Evolutionary conservation across 768 basidiomycete species (phyloP).

Genomic region (Mycena chlorophos): DNA sequence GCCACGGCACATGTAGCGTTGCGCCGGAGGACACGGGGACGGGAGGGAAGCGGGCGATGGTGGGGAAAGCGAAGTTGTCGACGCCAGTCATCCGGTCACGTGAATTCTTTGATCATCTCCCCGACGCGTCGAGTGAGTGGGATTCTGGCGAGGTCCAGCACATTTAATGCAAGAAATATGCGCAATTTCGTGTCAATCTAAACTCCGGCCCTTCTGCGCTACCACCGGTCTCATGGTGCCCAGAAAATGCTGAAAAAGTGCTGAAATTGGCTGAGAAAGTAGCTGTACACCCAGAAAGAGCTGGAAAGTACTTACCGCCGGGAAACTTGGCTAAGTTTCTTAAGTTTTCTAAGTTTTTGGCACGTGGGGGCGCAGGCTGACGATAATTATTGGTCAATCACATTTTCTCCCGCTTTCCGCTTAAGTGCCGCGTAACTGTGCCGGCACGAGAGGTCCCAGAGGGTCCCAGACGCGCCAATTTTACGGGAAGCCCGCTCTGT

Average conservation of each 20-base stretch:
- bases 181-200: not conserved
- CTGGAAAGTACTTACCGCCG: not conserved
- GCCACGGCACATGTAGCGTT: not conserved
- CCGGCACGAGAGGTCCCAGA: no score
- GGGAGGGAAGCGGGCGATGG: not conserved
- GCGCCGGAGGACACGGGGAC: no score
- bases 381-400: no score
- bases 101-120: not conserved
- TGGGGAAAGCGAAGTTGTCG: not conserved
- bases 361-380: no score
- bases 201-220: not conserved
- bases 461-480: no score
- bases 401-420: no score
- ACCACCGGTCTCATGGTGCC: no score
- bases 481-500: no score
- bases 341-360: not conserved
- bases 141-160: not conserved
- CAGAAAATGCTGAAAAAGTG: not conserved
- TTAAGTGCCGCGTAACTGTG: no score
- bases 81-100: not conserved
- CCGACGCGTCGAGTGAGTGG: not conserved
- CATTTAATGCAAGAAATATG: not conserved
- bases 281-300: not conserved
- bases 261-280: not conserved
- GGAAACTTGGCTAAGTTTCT: not conserved